Evolutionary conservation across 2,329 filamentous ascomycete genomes (phyloP).

Genomic region (Claviceps capensis): DNA sequence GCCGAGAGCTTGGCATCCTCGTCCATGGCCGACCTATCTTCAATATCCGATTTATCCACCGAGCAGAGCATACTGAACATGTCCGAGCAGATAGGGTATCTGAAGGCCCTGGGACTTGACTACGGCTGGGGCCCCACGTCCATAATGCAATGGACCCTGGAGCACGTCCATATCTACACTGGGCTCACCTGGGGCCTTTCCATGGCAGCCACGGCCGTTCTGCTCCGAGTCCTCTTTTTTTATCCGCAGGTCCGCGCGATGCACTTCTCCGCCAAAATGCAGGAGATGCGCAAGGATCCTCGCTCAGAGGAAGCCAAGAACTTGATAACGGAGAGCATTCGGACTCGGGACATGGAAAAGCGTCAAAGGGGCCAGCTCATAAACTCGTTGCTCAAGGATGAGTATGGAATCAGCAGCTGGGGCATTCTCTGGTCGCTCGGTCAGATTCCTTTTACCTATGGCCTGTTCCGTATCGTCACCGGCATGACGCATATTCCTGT

Average conservation of each 20-base stretch:
- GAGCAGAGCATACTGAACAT: slow-evolving; percentile 40
- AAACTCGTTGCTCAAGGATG: slow-evolving; percentile 21
- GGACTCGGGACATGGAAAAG: slow-evolving; percentile 30
- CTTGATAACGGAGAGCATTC: slow-evolving; percentile 32
- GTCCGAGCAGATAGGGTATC: slow-evolving; percentile 67
- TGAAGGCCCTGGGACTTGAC: slow-evolving; percentile 71
- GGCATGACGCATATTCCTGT: slow-evolving; percentile 69
- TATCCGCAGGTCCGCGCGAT: slow-evolving; percentile 37
- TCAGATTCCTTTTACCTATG: slow-evolving; percentile 57
- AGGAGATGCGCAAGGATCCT: slow-evolving; percentile 40
- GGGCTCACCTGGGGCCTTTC: slow-evolving; percentile 75
- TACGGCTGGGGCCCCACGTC: slow-evolving; percentile 73
- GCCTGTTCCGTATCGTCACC: slow-evolving; percentile 64
- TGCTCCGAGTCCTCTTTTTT: slow-evolving; percentile 52
- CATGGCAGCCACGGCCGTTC: slow-evolving; percentile 50
- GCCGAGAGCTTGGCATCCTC: slow-evolving; percentile 9
- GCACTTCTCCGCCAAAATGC: slow-evolving; percentile 38
- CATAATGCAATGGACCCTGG: slow-evolving; percentile 60
- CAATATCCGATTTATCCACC: slow-evolving; percentile 22
- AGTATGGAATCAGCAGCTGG: slow-evolving; percentile 20
- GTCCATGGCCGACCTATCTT: slow-evolving; percentile 18
- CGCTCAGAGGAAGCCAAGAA: slow-evolving; percentile 34
- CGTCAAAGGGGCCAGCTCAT: slow-evolving; percentile 21
- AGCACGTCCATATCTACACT: slow-evolving; percentile 65
- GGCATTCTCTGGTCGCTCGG: slow-evolving; percentile 25